phyloP scores from a whole-genome alignment of 2,329 filamentous ascomycete genomes.

The Sarocladium kiliense region DNA sequence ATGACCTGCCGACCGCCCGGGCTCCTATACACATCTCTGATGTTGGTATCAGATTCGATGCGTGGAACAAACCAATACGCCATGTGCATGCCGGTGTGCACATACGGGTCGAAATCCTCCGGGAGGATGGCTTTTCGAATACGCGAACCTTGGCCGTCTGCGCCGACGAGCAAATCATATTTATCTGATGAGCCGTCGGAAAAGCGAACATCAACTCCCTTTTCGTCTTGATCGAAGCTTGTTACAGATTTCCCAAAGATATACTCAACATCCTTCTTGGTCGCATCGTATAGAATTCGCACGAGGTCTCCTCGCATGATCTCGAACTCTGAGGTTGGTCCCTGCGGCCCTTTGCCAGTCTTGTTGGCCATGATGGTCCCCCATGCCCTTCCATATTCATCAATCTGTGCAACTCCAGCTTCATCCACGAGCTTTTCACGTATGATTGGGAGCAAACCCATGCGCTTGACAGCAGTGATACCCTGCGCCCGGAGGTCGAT shows the following conservation, averaged over 20 bases:
- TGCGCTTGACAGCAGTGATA: slow-evolving; percentile 26
- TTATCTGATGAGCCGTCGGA: slow-evolving; percentile 33
- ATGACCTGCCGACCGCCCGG: slow-evolving; percentile 25
- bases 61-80: slow-evolving; percentile 26
- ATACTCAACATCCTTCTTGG: slow-evolving; percentile 20
- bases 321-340: slow-evolving; percentile 49
- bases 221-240: slow-evolving; percentile 22
- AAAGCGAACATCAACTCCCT: slow-evolving; percentile 30
- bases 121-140: slow-evolving; percentile 16
- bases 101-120: slow-evolving; percentile 22
- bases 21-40: slow-evolving; percentile 24
- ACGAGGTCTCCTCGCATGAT: slow-evolving; percentile 52
- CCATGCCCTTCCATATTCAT: slow-evolving; percentile 28
- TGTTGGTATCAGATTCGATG: slow-evolving; percentile 17
- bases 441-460: slow-evolving; percentile 30
- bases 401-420: slow-evolving; percentile 39
- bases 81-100: slow-evolving; percentile 20
- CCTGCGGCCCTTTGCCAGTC: slow-evolving; percentile 34
- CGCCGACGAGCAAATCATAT: slow-evolving; percentile 49
- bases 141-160: slow-evolving; percentile 39
- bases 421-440: slow-evolving; percentile 38
- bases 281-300: slow-evolving; percentile 39
- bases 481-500: slow-evolving; percentile 37
- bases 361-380: slow-evolving; percentile 35
- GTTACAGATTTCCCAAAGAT: slow-evolving; percentile 25